Conservation (phyloP, 1,284 basidiomycete species). For the Fomes fomentarius region DNA sequence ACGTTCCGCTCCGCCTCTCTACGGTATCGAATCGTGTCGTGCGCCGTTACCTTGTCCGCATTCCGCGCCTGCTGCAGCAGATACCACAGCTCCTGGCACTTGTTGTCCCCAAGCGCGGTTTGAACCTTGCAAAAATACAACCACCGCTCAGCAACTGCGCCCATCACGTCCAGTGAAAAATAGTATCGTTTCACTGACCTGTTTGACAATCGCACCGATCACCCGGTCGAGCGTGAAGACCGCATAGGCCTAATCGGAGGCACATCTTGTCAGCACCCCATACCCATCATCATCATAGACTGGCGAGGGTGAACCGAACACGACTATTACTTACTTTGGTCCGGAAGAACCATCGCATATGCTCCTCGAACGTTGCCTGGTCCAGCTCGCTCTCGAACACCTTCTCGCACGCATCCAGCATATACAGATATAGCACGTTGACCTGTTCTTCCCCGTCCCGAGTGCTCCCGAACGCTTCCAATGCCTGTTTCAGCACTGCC, state of each 20-base stretch:
- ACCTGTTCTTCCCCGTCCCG: conserved; percentile 33
- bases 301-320: background rate
- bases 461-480: conserved; percentile 54
- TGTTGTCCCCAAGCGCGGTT: conserved; percentile 75
- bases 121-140: conserved; percentile 68
- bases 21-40: conserved; percentile 89
- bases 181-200: conserved; percentile 51
- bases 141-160: background rate
- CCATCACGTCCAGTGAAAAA: conserved; percentile 1
- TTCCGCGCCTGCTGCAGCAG: conserved; percentile 58
- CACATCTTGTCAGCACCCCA: conserved; percentile 11
- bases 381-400: conserved; percentile 94
- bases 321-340: conserved; percentile 69
- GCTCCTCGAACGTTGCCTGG: conserved; percentile 90
- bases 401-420: conserved; percentile 92
- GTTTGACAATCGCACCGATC: conserved; percentile 86
- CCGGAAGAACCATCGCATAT: conserved; percentile 95
- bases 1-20: conserved; percentile 88
- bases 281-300: conserved; percentile 3
- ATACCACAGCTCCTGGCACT: conserved; percentile 74
- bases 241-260: conserved; percentile 68
- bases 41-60: conserved; percentile 52
- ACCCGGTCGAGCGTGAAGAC: conserved; percentile 94
- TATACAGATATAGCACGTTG: conserved; percentile 84
- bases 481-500: conserved; percentile 64